These are phyloP conservation scores for Penicillium canescens DNA, from an alignment of 495 filamentous ascomycete genomes.

Conservation along the genomic window DNA sequence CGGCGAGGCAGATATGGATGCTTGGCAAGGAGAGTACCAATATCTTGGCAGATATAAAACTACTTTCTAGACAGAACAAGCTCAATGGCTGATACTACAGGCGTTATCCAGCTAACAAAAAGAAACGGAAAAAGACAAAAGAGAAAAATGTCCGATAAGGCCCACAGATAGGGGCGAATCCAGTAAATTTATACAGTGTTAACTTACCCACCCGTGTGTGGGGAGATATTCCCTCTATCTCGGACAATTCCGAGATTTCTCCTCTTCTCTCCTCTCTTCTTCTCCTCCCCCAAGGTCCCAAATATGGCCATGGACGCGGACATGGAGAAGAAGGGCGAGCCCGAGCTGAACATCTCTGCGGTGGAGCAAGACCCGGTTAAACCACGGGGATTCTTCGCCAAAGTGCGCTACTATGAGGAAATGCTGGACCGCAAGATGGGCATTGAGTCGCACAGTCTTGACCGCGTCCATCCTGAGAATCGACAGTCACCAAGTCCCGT, in stretches of 20 bases:
- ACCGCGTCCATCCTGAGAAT: conserved; percentile 51
- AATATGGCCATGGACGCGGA: conserved; percentile 19
- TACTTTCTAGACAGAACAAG: too few relatives aligned
- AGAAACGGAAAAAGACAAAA: too few relatives aligned
- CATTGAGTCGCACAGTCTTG: conserved; percentile 53
- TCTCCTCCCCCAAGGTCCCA: not conserved
- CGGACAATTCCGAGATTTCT: not conserved
- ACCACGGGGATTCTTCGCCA: conserved; percentile 27
- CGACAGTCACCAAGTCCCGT: conserved; percentile 27
- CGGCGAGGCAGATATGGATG: too few relatives aligned
- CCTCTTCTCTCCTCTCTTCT: not conserved
- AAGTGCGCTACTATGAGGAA: conserved; percentile 45
- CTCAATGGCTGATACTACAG: too few relatives aligned
- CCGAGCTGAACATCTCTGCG: conserved; percentile 43
- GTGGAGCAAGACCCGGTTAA: conserved; percentile 18
- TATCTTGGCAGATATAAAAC: too few relatives aligned
- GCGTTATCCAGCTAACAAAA: too few relatives aligned
- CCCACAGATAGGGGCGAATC: not conserved
- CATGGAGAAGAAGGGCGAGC: conserved; percentile 48
- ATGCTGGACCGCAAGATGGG: conserved; percentile 53
- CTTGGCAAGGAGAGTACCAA: too few relatives aligned
- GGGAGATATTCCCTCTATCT: not conserved
- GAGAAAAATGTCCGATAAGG: not conserved
- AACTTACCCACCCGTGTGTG: not conserved
- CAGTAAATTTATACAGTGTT: not conserved